Evolutionary conservation across 495 filamentous ascomycete species (phyloP), one percentile per base, ranked within the genome.

Genomic region (Hypomontagnella submonticulosa): DNA sequence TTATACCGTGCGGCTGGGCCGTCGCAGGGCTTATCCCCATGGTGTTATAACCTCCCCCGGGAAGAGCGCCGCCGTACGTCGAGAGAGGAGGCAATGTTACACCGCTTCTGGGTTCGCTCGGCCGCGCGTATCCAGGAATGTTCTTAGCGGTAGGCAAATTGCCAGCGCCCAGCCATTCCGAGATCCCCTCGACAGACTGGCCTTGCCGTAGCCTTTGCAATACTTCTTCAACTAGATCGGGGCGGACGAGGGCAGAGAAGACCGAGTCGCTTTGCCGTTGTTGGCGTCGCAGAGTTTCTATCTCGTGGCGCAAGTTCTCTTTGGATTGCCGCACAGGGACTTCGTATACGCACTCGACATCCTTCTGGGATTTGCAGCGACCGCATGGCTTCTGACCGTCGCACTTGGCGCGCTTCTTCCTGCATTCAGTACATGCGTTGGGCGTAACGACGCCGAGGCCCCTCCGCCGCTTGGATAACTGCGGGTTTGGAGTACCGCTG

Each of bases 361-460:
- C 76, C 41, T 80, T 80, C 32, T 84, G 81, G 0, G 70, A 41
- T 42, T 72, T 76, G 71, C 84, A 86, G 30, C 84, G 75, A 30
- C 74, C 73, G 59, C 84, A 86, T 6, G 84, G 84, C 12, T 66
- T 78, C 43, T 83, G 72, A 11, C 84, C 84, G 56, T 86, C 84
- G 62, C 84, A 86, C 79, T 86, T 86, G 42, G 81, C 81, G 55
- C 83, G 78, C 57, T 84, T 86, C 74, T 86, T 86, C 13, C 83
- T 77, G 61, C 83, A 86, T 67, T 85, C 83, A 23, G 80, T 85
- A 67, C 83, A 86, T 1, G 83, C 83, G 57, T 84, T 86, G 33
- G 78, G 78, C 3, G 83, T 86, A 5, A 86, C 82, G 5, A 84
- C 69, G 11, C 83, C 83, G 4, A 82, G 62, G 12, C 83, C 83